These are phyloP conservation scores for Conoideocrella luteorostrata DNA, from an alignment of 2,329 filamentous ascomycete genomes.

Conservation along the genomic window DNA sequence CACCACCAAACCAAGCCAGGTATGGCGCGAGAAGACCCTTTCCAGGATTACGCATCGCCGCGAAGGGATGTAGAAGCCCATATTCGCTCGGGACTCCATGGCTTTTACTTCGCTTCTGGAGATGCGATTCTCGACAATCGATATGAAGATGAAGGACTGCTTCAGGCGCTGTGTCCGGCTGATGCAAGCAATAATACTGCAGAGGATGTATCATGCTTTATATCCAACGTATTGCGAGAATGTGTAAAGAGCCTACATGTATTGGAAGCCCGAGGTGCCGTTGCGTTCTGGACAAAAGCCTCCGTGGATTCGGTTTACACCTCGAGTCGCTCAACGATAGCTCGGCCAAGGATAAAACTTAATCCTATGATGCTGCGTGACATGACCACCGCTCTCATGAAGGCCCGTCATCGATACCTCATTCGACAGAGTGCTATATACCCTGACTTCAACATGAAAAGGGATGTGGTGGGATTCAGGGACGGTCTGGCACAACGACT, in stretches of 20 bases:
- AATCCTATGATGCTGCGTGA: neutral
- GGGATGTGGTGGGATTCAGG: neutral
- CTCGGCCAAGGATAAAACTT: neutral
- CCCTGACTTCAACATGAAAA: neutral
- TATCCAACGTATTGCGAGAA: neutral
- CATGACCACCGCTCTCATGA: slow-evolving; percentile 1
- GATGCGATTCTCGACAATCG: neutral
- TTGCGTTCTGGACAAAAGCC: neutral
- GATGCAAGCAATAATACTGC: neutral
- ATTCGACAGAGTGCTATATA: neutral
- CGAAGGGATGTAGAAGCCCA: neutral
- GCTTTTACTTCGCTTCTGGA: neutral
- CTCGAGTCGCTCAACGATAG: no score
- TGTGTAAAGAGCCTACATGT: neutral
- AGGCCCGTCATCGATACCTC: neutral
- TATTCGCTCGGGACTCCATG: slow-evolving; percentile 1
- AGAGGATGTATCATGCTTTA: neutral
- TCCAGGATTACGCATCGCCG: neutral
- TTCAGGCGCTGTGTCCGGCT: neutral
- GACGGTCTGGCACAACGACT: neutral
- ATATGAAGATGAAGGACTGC: neutral
- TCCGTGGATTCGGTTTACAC: neutral
- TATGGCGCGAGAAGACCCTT: neutral
- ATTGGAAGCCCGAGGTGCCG: neutral
- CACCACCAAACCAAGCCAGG: no score